Evolutionary conservation across 768 basidiomycete species (phyloP).

Genomic region (Russula ochroleuca): DNA sequence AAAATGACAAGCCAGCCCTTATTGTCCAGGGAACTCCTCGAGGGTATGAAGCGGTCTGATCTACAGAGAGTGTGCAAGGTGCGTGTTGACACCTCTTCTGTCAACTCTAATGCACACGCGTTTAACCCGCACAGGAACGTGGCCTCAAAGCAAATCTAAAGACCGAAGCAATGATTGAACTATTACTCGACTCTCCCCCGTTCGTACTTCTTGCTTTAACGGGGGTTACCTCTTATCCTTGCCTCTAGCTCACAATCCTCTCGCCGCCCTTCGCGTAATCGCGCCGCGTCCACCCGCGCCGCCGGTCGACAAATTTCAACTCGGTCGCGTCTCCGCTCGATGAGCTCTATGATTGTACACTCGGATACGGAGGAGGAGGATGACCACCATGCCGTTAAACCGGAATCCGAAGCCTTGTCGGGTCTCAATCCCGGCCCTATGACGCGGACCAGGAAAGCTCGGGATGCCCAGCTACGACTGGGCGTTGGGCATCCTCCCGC

Average conservation of each 20-base stretch:
- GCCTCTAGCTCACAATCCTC: constrained; percentile 22
- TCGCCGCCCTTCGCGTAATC: constrained; percentile 23
- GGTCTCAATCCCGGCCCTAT: constrained; percentile 32
- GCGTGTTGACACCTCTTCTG: constrained; percentile 20
- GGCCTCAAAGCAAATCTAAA: constrained; percentile 82
- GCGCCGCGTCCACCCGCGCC: constrained; percentile 11
- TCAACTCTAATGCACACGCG: constrained; percentile 8
- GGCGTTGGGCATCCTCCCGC: constrained; percentile 67
- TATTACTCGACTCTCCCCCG: constrained; percentile 50
- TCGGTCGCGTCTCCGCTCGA: constrained; percentile 26
- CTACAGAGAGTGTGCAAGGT: constrained; percentile 64
- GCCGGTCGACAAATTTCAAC: constrained; percentile 15
- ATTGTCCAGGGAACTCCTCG: constrained; percentile 43
- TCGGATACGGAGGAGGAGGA: constrained; percentile 28
- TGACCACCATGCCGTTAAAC: constrained; percentile 25
- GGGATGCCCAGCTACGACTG: constrained; percentile 62
- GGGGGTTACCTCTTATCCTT: constrained; percentile 26
- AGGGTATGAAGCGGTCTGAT: constrained; percentile 51
- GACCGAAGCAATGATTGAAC: constrained; percentile 72
- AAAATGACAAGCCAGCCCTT: constrained; percentile 37
- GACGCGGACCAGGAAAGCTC: constrained; percentile 61
- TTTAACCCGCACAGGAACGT: constrained; percentile 52
- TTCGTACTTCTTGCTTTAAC: constrained; percentile 7
- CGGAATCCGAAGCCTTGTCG: constrained; percentile 30
- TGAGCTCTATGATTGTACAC: constrained; percentile 26